These are phyloP conservation scores for Adansonia digitata DNA, from an alignment of 345 rosid species.

Conservation along the genomic window DNA sequence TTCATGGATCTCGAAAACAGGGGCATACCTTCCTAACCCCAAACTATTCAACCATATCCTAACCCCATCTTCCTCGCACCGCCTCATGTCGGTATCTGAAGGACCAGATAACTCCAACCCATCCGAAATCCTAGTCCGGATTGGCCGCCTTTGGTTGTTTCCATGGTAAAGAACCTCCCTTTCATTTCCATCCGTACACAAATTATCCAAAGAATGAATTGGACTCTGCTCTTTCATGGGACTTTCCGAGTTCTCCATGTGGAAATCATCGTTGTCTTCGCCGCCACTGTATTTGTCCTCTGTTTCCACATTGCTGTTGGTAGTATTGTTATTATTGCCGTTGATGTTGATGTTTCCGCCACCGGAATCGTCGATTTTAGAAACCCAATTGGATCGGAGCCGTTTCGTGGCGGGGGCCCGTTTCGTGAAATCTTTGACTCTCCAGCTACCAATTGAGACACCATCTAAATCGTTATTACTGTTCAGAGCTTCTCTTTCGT, in stretches of 20 bases:
- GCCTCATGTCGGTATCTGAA: constrained; percentile 44
- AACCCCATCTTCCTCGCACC: constrained; percentile 48
- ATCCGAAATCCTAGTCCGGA: constrained; percentile 27
- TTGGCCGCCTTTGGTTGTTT: constrained; percentile 22
- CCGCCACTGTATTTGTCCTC: constrained; percentile 53
- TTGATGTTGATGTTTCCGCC: constrained; percentile 7
- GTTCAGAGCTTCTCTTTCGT: constrained; percentile 52
- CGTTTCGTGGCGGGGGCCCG: constrained; percentile 43
- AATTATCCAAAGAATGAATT: constrained; percentile 49
- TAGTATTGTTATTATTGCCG: too few relatives aligned
- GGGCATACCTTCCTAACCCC: constrained; percentile 72
- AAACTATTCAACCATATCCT: constrained; percentile 61
- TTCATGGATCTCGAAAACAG: constrained; percentile 77
- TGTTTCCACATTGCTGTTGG: constrained; percentile 24
- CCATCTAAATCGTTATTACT: constrained; percentile 44
- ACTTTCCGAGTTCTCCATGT: constrained; percentile 63
- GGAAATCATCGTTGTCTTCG: constrained; percentile 52
- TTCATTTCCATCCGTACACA: constrained; percentile 42
- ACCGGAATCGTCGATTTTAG: constrained; percentile 42
- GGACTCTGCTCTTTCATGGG: constrained; percentile 62
- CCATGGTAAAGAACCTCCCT: constrained; percentile 34
- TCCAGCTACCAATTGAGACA: constrained; percentile 64
- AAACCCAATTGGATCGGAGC: constrained; percentile 56
- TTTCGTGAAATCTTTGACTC: constrained; percentile 47
- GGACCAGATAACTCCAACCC: constrained; percentile 50